phyloP scores from a whole-genome alignment of 345 rosid species.

The Eucalyptus guilfoylei region DNA sequence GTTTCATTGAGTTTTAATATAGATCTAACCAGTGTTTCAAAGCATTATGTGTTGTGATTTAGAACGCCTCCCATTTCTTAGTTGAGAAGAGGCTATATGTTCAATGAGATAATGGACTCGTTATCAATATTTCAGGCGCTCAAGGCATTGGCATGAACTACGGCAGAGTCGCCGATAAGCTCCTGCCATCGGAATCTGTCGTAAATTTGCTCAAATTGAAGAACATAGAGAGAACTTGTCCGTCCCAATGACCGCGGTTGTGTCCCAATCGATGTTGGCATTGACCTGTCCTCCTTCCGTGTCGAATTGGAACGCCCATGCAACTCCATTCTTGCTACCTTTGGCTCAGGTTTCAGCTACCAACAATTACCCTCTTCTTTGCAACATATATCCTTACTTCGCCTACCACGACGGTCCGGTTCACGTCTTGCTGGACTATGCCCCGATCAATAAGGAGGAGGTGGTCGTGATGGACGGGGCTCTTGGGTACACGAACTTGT shows the following conservation, averaged over 20 bases:
- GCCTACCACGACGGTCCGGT: not conserved
- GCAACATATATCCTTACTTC: not conserved
- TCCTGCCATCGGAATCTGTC: not conserved
- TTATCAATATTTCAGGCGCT: not conserved
- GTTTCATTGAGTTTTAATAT: not conserved
- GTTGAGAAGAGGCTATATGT: not conserved
- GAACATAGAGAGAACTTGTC: not conserved
- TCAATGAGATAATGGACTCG: not conserved
- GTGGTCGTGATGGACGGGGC: not conserved
- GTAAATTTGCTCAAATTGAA: not conserved
- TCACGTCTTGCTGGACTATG: not conserved
- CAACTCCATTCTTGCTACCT: not conserved
- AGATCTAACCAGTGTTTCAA: not conserved
- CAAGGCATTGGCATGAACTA: not conserved
- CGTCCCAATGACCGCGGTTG: not conserved
- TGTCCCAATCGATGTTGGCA: not conserved
- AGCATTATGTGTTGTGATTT: fast-evolving
- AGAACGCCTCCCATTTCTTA: not conserved
- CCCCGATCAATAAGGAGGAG: not conserved
- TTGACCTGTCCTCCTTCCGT: not conserved
- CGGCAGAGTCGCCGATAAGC: not conserved
- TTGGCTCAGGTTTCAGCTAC: not conserved
- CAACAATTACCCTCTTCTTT: not conserved
- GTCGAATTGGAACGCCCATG: not conserved
- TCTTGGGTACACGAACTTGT: not conserved